These are phyloP conservation scores for Triangularia setosa DNA, from an alignment of 2,329 filamentous ascomycete species.

Conservation along the genomic window DNA sequence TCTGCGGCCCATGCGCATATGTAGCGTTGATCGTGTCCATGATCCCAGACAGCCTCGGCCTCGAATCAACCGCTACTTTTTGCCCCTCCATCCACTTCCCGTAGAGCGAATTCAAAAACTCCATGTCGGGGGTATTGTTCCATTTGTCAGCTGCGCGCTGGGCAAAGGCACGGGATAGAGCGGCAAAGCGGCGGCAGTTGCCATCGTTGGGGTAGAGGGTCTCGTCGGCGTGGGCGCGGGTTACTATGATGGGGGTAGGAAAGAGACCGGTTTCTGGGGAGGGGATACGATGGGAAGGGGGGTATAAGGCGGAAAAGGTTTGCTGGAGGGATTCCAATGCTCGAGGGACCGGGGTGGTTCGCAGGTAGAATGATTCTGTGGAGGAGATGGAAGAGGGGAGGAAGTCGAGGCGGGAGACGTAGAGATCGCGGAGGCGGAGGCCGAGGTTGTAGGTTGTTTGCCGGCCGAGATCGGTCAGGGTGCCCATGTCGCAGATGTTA, in stretches of 20 bases:
- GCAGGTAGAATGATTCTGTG: conserved; percentile 64
- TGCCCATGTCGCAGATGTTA: conserved; percentile 72
- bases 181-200: conserved; percentile 68
- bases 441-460: conserved; percentile 69
- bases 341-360: conserved; percentile 69
- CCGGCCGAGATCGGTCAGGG: conserved; percentile 72
- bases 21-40: conserved; percentile 94
- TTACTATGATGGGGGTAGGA: conserved; percentile 61
- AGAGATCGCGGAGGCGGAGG: conserved; percentile 63
- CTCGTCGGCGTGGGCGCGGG: conserved; percentile 63
- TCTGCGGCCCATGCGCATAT: conserved; percentile 75
- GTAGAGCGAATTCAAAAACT: conserved; percentile 71
- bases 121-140: conserved; percentile 77
- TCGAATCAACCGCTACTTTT: conserved; percentile 75
- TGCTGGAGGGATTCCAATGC: conserved; percentile 76
- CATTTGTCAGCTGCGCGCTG: conserved; percentile 67
- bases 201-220: conserved; percentile 76
- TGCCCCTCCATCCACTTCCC: conserved; percentile 81
- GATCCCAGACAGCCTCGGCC: conserved; percentile 80
- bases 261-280: conserved; percentile 36
- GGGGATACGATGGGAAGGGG: conserved; percentile 40
- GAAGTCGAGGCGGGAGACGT: conserved; percentile 70
- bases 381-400: conserved; percentile 55
- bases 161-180: conserved; percentile 66
- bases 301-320: conserved; percentile 71